phyloP scores from a whole-genome alignment of 2,329 filamentous ascomycete species.

The Pseudogymnoascus sp. region DNA sequence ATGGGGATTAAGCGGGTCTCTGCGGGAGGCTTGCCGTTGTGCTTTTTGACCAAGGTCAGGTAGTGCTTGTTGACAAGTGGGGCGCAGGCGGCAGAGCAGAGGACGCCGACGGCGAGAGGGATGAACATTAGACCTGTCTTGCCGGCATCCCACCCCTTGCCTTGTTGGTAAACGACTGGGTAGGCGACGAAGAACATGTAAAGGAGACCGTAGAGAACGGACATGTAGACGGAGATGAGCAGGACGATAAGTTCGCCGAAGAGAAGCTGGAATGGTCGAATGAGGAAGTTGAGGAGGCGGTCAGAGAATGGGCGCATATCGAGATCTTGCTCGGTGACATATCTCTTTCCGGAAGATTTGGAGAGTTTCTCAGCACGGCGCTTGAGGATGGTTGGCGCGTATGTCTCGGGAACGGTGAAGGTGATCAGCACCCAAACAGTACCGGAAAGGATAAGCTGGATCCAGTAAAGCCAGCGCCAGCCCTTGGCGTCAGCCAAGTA shows the following conservation, averaged over 20 bases:
- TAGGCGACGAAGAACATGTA: conserved; percentile 30
- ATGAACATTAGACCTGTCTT: conserved; percentile 83
- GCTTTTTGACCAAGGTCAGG: conserved; percentile 51
- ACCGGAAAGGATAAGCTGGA: conserved; percentile 70
- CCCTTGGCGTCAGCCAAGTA: conserved; percentile 63
- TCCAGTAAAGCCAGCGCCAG: conserved; percentile 84
- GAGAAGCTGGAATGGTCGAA: conserved; percentile 79
- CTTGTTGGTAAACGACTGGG: conserved; percentile 62
- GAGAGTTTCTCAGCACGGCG: conserved; percentile 65
- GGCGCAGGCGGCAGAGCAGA: conserved; percentile 59
- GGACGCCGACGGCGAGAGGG: conserved; percentile 68
- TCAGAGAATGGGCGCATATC: conserved; percentile 64
- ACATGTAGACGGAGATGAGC: conserved; percentile 80
- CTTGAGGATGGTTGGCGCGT: conserved; percentile 71
- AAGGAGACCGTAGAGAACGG: conserved; percentile 64
- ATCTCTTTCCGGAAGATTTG: conserved; percentile 57
- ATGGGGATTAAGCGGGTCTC: conserved; percentile 77
- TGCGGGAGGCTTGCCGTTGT: conserved; percentile 67
- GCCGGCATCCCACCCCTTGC: conserved; percentile 70
- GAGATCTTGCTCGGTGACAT: conserved; percentile 74
- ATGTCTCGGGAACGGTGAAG: conserved; percentile 88
- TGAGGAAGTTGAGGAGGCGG: conserved; percentile 64
- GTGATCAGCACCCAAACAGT: conserved; percentile 69
- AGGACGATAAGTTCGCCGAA: conserved; percentile 81
- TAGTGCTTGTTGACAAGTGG: conserved; percentile 80